Conservation (phyloP, 106 monocot genomes). For the Platanthera guangdongensis region DNA sequence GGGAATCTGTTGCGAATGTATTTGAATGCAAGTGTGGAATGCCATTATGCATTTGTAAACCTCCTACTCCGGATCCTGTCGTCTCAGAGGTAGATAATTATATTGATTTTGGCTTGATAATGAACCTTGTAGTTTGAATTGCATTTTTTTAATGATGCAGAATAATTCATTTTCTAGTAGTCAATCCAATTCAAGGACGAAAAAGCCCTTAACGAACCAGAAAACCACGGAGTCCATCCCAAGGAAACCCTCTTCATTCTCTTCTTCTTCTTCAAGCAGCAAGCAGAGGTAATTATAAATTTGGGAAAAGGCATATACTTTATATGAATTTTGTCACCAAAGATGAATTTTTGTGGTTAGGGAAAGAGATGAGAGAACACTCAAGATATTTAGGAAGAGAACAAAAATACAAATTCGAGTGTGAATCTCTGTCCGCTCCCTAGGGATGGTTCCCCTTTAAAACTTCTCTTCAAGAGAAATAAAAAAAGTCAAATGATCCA, state of each 20-base stretch:
- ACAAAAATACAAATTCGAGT: no score
- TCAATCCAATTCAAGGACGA: slow-evolving; percentile 56
- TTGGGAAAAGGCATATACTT: neutral
- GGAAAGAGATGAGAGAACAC: no score
- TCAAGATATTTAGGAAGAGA: no score
- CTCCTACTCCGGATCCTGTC: slow-evolving; percentile 43
- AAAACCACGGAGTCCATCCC: slow-evolving; percentile 6
- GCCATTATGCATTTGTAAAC: slow-evolving; percentile 94
- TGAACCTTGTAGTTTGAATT: neutral
- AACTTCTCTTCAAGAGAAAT: no score
- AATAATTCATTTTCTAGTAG: slow-evolving; percentile 16
- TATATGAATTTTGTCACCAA: neutral
- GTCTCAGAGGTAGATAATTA: slow-evolving; percentile 19
- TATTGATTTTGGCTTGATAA: slow-evolving; percentile 5
- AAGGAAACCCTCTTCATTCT: slow-evolving; percentile 34
- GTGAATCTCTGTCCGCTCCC: no score
- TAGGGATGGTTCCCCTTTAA: no score
- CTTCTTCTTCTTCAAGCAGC: slow-evolving; percentile 46
- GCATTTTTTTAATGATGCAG: slow-evolving; percentile 9
- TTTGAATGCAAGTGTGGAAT: slow-evolving; percentile 87
- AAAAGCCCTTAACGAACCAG: slow-evolving; percentile 24
- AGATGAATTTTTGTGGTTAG: neutral
- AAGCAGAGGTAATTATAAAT: slow-evolving; percentile 53
- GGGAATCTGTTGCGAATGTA: slow-evolving; percentile 5
- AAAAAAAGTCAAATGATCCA: no score